Evolutionary conservation across 2,329 filamentous ascomycete genomes (phyloP), one percentile per base, ranked within the genome.

Genomic region (Stachybotrys chlorohalonatus): DNA sequence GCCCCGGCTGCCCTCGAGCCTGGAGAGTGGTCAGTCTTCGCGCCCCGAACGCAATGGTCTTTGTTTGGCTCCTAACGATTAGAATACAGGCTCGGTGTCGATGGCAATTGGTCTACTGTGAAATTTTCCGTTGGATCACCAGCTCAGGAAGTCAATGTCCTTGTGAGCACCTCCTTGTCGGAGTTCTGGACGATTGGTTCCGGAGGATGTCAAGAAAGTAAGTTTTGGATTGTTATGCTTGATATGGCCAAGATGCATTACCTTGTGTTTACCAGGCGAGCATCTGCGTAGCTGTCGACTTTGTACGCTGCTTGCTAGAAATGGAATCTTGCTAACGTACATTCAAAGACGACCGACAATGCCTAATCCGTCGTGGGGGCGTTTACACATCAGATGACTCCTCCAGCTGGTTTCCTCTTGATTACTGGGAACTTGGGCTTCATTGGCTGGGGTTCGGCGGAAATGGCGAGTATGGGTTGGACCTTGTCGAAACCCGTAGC

Each of bases 51-150:
- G 7, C 42, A 7, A 8, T 24, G 24, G 24, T 24, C 24, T 24
- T 24, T 24, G 5, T 5, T 24, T 32, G 1, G n/a, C n/a, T 39
- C 42, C 56, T 65, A 57, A 65, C 17, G 11, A 11, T 46, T 31
- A 13, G 17, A 11, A 39, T 47, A 45, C 54, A 84, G 81, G 82
- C 77, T 81, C 57, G 84, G 84, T 51, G 76, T 80, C 59, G 86
- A 89, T 65, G 86, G 86, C 9, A 78, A 78, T 58, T 92, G 88
- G 88, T 90, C 86, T 15, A 82, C 85, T 7, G 82, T 89, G 59
- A 75, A 74, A 11, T 74, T 91, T 50, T 56, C 61, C 6, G 56
- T 79, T 73, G 61, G 75, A 80, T 68, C 71, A 17, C 60, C 68
- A 9, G 62, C 62, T 7, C 64, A 72, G 53, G 32, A 60, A 9